phyloP scores from a whole-genome alignment of 441 rosid genomes.

The Rhodomyrtus psidioides region DNA sequence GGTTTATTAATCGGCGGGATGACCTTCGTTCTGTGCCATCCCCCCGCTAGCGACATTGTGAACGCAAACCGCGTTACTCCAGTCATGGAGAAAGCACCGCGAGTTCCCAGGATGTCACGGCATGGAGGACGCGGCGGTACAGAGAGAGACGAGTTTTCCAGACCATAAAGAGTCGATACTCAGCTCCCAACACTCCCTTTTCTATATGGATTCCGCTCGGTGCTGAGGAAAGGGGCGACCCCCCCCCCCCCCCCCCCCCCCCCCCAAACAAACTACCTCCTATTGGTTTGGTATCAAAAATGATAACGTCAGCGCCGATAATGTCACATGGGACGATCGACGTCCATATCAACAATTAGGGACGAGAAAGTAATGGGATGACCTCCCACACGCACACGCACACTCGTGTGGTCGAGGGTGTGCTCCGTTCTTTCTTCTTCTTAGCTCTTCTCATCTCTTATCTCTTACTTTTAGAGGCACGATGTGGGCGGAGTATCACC shows the following conservation, averaged over 20 bases:
- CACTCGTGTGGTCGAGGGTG: neutral
- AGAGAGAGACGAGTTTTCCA: neutral
- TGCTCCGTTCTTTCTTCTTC: neutral
- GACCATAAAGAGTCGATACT: neutral
- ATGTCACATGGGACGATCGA: too few species aligned
- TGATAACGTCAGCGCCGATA: too few species aligned
- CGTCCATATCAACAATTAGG: too few species aligned
- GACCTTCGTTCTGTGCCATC: neutral
- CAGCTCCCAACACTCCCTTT: neutral
- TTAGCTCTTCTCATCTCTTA: neutral
- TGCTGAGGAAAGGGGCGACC: neutral
- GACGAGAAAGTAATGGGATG: neutral
- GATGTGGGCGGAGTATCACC: neutral
- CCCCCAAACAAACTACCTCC: too few species aligned
- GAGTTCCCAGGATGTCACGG: neutral
- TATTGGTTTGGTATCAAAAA: too few species aligned
- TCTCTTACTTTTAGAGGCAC: neutral
- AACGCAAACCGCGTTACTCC: neutral
- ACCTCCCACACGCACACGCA: neutral
- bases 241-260: rapidly evolving
- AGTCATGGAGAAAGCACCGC: neutral
- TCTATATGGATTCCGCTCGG: neutral
- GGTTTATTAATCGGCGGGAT: rapidly evolving
- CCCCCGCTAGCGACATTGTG: neutral
- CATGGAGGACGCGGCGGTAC: too few species aligned